Evolutionary conservation across 2,329 filamentous ascomycete species (phyloP), one percentile per base, ranked within the genome.

Genomic region (Proliferodiscus dingleyae): DNA sequence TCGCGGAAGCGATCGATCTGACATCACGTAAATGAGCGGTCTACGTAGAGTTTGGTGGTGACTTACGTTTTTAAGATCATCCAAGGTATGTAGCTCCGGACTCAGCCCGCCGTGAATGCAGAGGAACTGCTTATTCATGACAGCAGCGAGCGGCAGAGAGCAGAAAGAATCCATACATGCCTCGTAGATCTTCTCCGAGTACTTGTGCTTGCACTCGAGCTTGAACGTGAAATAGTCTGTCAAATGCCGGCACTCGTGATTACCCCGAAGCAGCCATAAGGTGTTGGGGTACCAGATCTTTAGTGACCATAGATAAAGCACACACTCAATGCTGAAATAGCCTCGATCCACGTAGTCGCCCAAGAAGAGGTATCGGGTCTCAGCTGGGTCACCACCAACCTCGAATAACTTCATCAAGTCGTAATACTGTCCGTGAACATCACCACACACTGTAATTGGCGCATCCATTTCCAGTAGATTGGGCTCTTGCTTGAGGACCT

Each of bases 221-320:
- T 98, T 97, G 77, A 98, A 98, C 51, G 93, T 98, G 72, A 98
- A 98, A 77, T 98, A 98, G 66, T 98, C 93, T 47, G 93, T 98
- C 77, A 98, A 78, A 73, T 98, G 93, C 62, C 93, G 85, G 69
- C 93, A 98, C 71, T 98, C 93, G 72, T 98, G 93, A 70, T 98
- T 98, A 58, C 93, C 93, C 61, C 93, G 87, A 58, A 98, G 80
- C 58, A 98, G 77, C 93, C 93, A 98, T 46, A 98, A 81, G 16
- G 89, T 91, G 69, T 97, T 89, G 43, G 93, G 93, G 66, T 97
- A 98, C 81, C 95, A 95, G 65, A 98, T 97, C 79, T 98, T 98
- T 66, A 98, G 76, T 26, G 85, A 86, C 93, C 93, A 98, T 21
- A 98, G 80, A 68, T 98, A 98, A 39, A 98, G 77, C 50, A 98